Evolutionary conservation across 495 filamentous ascomycete species (phyloP).

Genomic region (Aspergillus carlsbadensis): DNA sequence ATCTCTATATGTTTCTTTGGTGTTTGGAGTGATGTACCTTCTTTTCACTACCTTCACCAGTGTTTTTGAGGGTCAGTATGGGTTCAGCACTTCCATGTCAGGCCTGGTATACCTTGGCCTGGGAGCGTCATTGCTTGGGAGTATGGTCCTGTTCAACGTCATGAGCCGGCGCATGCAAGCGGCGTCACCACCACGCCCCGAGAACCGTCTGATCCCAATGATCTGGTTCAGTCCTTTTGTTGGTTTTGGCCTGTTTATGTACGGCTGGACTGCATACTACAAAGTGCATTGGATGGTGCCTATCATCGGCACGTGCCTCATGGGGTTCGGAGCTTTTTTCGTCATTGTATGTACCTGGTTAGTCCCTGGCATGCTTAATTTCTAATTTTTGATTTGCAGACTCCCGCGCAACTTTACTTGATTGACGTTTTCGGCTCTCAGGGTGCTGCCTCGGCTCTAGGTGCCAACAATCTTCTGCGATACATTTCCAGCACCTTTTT

Average conservation of each 20-base stretch:
- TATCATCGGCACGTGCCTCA: neutral
- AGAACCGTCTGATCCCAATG: neutral
- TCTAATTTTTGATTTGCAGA: constrained; percentile 12
- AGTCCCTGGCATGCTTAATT: neutral
- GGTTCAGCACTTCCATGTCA: neutral
- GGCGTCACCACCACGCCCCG: neutral
- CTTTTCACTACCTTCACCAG: neutral
- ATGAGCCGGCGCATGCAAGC: neutral
- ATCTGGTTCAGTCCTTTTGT: neutral
- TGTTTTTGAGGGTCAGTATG: neutral
- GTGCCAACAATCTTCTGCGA: constrained; percentile 26
- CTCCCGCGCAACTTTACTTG: constrained; percentile 32
- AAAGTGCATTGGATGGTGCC: neutral
- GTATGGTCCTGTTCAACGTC: neutral
- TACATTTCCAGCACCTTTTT: constrained; percentile 22
- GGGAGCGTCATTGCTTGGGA: neutral
- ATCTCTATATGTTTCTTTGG: neutral
- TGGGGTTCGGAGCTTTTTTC: constrained; percentile 22
- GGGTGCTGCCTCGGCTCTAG: constrained; percentile 30
- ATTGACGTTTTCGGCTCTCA: constrained; percentile 36
- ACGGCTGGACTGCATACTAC: neutral
- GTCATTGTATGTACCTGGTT: constrained; percentile 19
- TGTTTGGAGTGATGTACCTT: neutral
- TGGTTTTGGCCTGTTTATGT: neutral
- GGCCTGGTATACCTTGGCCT: neutral